Evolutionary conservation across 148 eudicot species (phyloP).

Genomic region (Camellia japonica): DNA sequence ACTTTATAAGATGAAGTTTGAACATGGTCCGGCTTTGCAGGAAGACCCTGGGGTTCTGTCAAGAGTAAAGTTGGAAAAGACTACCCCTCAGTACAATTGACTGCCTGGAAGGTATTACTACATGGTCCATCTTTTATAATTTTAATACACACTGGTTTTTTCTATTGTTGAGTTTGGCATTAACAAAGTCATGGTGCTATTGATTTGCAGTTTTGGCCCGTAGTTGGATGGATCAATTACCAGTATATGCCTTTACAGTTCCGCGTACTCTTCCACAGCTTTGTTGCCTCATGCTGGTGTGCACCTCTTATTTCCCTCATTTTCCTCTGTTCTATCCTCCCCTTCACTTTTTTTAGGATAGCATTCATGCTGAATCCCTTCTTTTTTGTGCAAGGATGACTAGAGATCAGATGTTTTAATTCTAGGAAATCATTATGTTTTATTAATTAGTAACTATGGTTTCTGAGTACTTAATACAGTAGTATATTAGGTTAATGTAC

Average conservation of each 20-base stretch:
- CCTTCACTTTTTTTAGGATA: not conserved
- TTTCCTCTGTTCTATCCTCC: not conserved
- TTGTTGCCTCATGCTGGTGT: conserved; percentile 60
- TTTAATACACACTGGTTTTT: not conserved
- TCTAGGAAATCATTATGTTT: no score
- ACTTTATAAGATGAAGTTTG: not conserved
- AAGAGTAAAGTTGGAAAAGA: conserved; percentile 49
- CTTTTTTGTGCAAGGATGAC: not conserved
- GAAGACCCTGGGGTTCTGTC: conserved; percentile 51
- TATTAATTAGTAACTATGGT: no score
- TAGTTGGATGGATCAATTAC: conserved; percentile 60
- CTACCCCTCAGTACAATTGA: conserved; percentile 53
- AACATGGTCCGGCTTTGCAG: conserved; percentile 23
- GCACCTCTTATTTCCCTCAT: not conserved
- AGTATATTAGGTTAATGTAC: not conserved
- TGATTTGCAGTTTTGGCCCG: conserved; percentile 54
- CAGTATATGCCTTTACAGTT: conserved; percentile 69
- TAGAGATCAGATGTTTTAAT: no score
- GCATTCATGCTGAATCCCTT: not conserved
- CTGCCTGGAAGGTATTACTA: conserved; percentile 55
- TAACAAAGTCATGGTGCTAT: not conserved
- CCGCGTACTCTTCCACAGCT: conserved; percentile 56
- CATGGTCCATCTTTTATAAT: not conserved
- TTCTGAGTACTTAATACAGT: no score
- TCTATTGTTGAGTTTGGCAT: not conserved